Percentiles rank a stretch among this genome's conserved stretches.
phyloP scores from a whole-genome alignment of 2,329 filamentous ascomycete species.

The Trichoderma sp. region DNA sequence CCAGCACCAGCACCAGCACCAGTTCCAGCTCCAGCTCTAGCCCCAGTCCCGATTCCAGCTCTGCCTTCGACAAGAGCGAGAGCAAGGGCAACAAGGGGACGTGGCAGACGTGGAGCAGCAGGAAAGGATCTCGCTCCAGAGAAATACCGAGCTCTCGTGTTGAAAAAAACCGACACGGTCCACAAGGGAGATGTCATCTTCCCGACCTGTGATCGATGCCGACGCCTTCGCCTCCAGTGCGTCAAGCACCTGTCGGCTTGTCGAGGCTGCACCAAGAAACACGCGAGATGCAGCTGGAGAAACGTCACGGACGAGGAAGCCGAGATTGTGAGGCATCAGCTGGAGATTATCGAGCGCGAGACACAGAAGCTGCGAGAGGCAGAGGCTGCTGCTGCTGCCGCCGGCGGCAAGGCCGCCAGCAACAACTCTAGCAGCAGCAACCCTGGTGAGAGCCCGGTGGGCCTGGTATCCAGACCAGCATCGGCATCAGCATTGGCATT shows the following conservation, averaged over 20 bases:
- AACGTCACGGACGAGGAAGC: conserved; percentile 74
- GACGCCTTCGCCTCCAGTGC: conserved; percentile 77
- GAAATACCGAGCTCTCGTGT: conserved; percentile 59
- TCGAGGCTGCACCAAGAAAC: conserved; percentile 85
- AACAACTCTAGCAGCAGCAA: not conserved
- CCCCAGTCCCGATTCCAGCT: not conserved
- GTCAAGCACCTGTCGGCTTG: conserved; percentile 86
- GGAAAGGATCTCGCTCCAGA: conserved; percentile 34
- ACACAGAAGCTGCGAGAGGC: not conserved
- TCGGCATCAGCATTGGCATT: not conserved
- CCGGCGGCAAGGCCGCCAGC: not conserved
- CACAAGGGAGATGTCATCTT: conserved; percentile 71
- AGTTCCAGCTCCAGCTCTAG: not conserved
- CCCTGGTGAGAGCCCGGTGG: not conserved
- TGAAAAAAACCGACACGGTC: conserved; percentile 73
- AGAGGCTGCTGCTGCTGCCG: not conserved
- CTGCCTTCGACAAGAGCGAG: not conserved
- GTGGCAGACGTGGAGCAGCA: conserved; percentile 1
- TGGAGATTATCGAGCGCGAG: conserved; percentile 27
- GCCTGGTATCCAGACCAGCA: not conserved
- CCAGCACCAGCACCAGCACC: not conserved
- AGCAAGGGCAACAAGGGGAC: not conserved
- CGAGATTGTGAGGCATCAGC: conserved; percentile 35
- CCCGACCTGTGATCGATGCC: conserved; percentile 84
- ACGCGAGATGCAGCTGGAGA: conserved; percentile 85